These are phyloP conservation scores for Coniella vitis DNA, from an alignment of 2,329 filamentous ascomycete species.

Conservation along the genomic window DNA sequence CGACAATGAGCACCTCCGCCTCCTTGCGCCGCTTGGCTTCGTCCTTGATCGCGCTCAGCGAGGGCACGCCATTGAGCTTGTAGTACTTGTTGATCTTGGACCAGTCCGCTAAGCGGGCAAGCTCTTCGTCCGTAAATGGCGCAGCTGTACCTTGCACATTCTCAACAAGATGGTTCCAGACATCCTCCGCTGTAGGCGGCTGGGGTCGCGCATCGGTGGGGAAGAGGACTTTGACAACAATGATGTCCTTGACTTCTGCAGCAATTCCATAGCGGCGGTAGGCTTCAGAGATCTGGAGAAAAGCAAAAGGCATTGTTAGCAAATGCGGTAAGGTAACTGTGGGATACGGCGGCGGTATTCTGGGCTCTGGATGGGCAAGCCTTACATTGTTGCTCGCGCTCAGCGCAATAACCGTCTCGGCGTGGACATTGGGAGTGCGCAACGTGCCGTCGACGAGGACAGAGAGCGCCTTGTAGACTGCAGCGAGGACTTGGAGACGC, in stretches of 20 bases:
- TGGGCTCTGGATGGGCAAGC: background rate
- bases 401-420: slow-evolving; percentile 76
- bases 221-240: slow-evolving; percentile 72
- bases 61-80: slow-evolving; percentile 62
- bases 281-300: slow-evolving; percentile 72
- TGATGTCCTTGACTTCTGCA: slow-evolving; percentile 61
- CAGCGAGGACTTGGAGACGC: slow-evolving; percentile 64
- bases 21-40: slow-evolving; percentile 40
- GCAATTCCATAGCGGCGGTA: slow-evolving; percentile 83
- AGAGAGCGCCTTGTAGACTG: slow-evolving; percentile 70
- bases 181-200: slow-evolving; percentile 35
- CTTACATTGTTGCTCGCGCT: slow-evolving; percentile 76
- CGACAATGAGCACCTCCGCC: slow-evolving; percentile 63
- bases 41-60: slow-evolving; percentile 39
- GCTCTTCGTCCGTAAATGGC: slow-evolving; percentile 55
- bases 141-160: slow-evolving; percentile 55
- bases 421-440: slow-evolving; percentile 80
- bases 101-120: slow-evolving; percentile 56
- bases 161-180: slow-evolving; percentile 52
- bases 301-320: background rate
- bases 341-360: no score
- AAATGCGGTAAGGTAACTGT: background rate
- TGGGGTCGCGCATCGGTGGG: slow-evolving; percentile 36
- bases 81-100: slow-evolving; percentile 75
- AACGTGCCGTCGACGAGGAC: slow-evolving; percentile 54